These are phyloP conservation scores for Scleroderma citrinum DNA, from an alignment of 768 basidiomycete genomes.

Conservation along the genomic window DNA sequence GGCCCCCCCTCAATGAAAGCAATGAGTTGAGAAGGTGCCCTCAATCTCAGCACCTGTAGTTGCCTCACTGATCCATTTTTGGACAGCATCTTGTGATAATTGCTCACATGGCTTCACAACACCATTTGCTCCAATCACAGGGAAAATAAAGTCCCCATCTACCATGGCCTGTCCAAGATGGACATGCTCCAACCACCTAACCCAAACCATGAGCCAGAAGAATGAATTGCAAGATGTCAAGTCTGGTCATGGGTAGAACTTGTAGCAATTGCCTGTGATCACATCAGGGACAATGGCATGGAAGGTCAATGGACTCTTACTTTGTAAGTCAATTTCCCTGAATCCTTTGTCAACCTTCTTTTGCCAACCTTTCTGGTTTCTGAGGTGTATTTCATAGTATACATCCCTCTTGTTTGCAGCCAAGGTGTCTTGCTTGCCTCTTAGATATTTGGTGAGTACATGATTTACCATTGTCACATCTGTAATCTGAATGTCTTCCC, in stretches of 20 bases:
- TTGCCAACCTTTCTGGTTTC: slow-evolving; percentile 22
- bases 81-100: slow-evolving; percentile 25
- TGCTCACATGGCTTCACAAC: slow-evolving; percentile 15
- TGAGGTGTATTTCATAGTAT: slow-evolving; percentile 16
- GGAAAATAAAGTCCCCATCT: slow-evolving; percentile 30
- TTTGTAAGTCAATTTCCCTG: slow-evolving; percentile 14
- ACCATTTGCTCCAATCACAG: slow-evolving; percentile 21
- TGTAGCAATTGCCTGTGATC: background rate
- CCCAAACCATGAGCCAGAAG: too few species aligned
- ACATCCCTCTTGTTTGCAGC: slow-evolving; percentile 9
- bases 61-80: slow-evolving; percentile 26
- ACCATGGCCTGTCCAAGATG: slow-evolving; percentile 9
- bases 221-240: too few species aligned
- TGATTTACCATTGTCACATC: background rate
- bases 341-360: slow-evolving; percentile 17
- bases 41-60: background rate
- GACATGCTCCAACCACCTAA: background rate
- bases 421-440: background rate
- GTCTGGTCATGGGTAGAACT: background rate
- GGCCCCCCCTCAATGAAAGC: slow-evolving; percentile 22
- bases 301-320: background rate
- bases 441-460: slow-evolving; percentile 3
- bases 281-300: background rate
- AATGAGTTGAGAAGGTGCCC: slow-evolving; percentile 29
- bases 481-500: slow-evolving; percentile 14